phyloP scores from a whole-genome alignment of 371 early-diverging fungal species.

The Apophysomyces trapeziformis region DNA sequence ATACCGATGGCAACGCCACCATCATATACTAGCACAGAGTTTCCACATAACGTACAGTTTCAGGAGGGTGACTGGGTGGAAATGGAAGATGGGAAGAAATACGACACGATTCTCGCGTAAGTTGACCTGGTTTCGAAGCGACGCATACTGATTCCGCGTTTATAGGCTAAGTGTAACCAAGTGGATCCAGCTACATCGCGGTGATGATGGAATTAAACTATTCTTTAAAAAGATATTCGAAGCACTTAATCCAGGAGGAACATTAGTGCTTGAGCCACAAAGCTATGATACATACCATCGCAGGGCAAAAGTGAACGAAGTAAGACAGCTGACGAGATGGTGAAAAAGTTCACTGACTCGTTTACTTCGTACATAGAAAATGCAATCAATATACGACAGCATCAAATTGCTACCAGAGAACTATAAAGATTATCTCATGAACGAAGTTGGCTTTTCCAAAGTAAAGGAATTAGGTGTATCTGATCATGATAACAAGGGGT shows the following conservation, averaged over 20 bases:
- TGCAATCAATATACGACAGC: conserved; percentile 23
- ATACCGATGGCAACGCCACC: conserved; percentile 44
- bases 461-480: conserved; percentile 23
- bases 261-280: conserved; percentile 80
- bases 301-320: conserved; percentile 44
- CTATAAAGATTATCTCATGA: conserved; percentile 37
- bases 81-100: conserved; percentile 27
- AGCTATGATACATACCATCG: conserved; percentile 57
- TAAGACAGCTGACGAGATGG: conserved; percentile 7
- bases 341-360: background rate
- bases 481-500: conserved; percentile 30
- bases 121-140: background rate
- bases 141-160: background rate
- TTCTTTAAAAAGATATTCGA: conserved; percentile 72
- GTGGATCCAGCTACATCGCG: conserved; percentile 84
- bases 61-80: conserved; percentile 39
- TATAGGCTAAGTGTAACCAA: conserved; percentile 71
- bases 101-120: conserved; percentile 60
- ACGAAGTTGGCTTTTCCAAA: conserved; percentile 36
- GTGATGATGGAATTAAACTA: conserved; percentile 73
- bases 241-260: conserved; percentile 62
- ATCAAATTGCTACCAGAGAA: conserved; percentile 40
- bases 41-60: conserved; percentile 72
- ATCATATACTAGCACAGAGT: conserved; percentile 26
- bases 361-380: conserved; percentile 15